Conservation (phyloP, 2,329 filamentous ascomycete genomes). For the Lachnellula willkommii region DNA sequence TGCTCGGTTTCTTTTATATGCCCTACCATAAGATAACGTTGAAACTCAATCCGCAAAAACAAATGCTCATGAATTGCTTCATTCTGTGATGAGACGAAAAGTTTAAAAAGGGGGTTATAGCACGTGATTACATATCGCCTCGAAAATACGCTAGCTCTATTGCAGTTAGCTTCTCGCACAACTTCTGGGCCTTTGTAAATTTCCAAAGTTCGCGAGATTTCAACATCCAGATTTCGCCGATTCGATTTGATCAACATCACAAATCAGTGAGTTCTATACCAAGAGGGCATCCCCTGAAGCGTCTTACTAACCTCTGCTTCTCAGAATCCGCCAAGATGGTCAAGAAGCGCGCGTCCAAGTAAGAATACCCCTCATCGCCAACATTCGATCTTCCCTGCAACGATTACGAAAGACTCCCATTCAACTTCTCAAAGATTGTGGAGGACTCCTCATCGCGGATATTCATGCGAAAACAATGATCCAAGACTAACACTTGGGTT, state of each 20-base stretch:
- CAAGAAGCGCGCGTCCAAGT: slow-evolving; percentile 69
- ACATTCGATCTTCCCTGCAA: background rate
- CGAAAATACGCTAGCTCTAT: no score
- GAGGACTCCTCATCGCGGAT: background rate
- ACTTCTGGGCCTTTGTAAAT: no score
- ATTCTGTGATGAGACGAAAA: no score
- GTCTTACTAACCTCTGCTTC: background rate
- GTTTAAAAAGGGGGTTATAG: background rate
- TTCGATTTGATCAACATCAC: slow-evolving; percentile 1
- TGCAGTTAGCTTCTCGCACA: no score
- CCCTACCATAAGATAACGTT: no score
- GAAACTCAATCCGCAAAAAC: no score
- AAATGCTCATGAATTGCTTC: no score
- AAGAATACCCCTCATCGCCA: slow-evolving; percentile 31
- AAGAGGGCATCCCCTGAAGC: background rate
- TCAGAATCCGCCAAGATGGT: slow-evolving; percentile 60
- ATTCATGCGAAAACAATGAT: background rate
- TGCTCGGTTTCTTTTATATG: no score
- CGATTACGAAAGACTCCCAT: no score
- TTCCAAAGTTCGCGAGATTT: no score
- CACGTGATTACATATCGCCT: no score
- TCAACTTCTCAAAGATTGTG: no score
- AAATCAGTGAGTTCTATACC: slow-evolving; percentile 15
- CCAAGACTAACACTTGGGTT: slow-evolving; percentile 12
- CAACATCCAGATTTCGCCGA: background rate